Evolutionary conservation across 2,329 filamentous ascomycete species (phyloP).

Genomic region (Capronia americana): DNA sequence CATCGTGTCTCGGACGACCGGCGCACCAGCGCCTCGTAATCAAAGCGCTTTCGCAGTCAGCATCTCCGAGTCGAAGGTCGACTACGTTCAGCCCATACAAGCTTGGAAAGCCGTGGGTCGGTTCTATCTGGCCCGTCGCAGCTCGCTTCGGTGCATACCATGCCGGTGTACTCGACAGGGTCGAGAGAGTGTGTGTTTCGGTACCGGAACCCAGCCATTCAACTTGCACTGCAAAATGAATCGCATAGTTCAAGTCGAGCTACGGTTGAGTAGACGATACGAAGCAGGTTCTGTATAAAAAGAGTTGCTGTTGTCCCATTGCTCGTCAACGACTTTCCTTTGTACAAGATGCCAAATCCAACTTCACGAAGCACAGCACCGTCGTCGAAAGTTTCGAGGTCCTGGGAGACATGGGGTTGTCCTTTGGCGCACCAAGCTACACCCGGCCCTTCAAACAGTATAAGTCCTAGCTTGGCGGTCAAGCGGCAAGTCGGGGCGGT

Average conservation of each 20-base stretch:
- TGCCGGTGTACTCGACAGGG: background rate
- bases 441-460: background rate
- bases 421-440: background rate
- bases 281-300: background rate
- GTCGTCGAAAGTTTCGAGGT: background rate
- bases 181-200: background rate
- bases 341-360: background rate
- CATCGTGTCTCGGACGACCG: background rate
- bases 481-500: background rate
- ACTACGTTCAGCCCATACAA: background rate
- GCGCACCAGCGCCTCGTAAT: background rate
- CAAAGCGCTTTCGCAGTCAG: background rate
- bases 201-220: background rate
- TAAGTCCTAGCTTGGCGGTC: background rate
- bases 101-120: background rate
- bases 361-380: background rate
- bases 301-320: background rate
- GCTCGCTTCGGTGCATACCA: slow-evolving; percentile 2
- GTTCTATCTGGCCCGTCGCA: background rate
- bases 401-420: background rate
- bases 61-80: background rate
- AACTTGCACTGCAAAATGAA: background rate
- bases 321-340: background rate
- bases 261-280: background rate
- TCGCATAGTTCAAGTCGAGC: background rate